These are phyloP conservation scores for Oropetium thomaeum DNA, from an alignment of 176 grass and related monocot species.

Conservation along the genomic window DNA sequence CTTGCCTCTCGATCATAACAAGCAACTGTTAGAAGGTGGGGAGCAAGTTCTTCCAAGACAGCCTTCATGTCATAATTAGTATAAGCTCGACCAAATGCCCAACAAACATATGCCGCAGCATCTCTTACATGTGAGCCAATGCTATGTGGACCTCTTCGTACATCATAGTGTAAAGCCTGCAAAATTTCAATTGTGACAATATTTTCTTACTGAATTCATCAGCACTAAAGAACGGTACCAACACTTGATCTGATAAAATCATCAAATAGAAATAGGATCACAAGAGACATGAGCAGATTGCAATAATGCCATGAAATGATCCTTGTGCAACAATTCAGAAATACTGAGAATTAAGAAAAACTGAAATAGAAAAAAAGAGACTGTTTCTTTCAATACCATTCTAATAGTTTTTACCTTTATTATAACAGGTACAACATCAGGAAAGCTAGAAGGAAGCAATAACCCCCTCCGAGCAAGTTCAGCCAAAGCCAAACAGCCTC, in stretches of 20 bases:
- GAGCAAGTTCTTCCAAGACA: constrained; percentile 82
- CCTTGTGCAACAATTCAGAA: neutral
- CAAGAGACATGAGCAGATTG: constrained; percentile 14
- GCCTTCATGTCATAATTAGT: constrained; percentile 79
- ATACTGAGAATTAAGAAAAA: neutral
- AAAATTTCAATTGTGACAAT: constrained; percentile 21
- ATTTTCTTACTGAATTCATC: constrained; percentile 3
- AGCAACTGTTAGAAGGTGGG: constrained; percentile 80
- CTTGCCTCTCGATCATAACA: constrained; percentile 98
- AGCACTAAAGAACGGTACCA: constrained; percentile 5
- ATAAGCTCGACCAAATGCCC: constrained; percentile 98
- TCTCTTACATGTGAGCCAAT: constrained; percentile 97
- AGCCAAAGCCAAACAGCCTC: constrained; percentile 96
- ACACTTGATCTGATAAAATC: constrained; percentile 20
- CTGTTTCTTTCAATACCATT: neutral
- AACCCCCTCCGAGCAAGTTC: constrained; percentile 90
- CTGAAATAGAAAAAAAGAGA: neutral
- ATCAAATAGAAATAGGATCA: constrained; percentile 13
- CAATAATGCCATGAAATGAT: constrained; percentile 9
- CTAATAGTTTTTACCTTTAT: constrained; percentile 48
- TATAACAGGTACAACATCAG: constrained; percentile 85
- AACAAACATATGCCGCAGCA: constrained; percentile 94
- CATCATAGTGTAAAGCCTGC: constrained; percentile 91
- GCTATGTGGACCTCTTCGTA: constrained; percentile 88
- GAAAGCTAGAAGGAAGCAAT: constrained; percentile 78